Conservation (phyloP, 306 rosid genomes). For the Medicago lupulina region DNA sequence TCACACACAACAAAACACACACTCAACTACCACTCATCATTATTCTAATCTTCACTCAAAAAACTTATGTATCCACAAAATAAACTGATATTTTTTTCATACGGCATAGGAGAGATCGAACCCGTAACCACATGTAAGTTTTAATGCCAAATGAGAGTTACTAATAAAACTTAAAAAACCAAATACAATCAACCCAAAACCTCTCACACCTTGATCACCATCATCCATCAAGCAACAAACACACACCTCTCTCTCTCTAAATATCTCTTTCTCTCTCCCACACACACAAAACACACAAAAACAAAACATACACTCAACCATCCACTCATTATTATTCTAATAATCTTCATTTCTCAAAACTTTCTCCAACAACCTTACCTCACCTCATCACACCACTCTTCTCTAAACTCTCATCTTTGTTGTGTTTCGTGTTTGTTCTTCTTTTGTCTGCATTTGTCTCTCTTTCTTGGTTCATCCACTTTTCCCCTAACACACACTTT, state of each 20-base stretch:
- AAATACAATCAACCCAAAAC: background rate
- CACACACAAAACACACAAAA: background rate
- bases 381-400: constrained; percentile 45
- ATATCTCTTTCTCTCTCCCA: background rate
- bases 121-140: too few relatives aligned
- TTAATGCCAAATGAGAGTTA: too few relatives aligned
- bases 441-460: constrained; percentile 65
- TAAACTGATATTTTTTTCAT: too few relatives aligned
- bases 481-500: constrained; percentile 9
- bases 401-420: constrained; percentile 39
- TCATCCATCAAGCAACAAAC: constrained; percentile 20
- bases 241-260: constrained; percentile 26
- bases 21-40: too few relatives aligned
- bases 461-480: constrained; percentile 40
- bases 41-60: too few relatives aligned
- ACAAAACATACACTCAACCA: constrained; percentile 30
- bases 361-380: constrained; percentile 47
- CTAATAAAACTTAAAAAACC: too few relatives aligned
- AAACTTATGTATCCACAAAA: too few relatives aligned
- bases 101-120: too few relatives aligned
- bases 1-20: too few relatives aligned
- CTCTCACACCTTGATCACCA: constrained; percentile 4
- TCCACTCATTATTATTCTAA: constrained; percentile 50
- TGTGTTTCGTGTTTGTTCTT: constrained; percentile 58
- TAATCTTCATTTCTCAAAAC: constrained; percentile 41